Base-by-base conservation (phyloP, 2,329 filamentous ascomycete species). In the Tolypocladium pustulatum region DNA sequence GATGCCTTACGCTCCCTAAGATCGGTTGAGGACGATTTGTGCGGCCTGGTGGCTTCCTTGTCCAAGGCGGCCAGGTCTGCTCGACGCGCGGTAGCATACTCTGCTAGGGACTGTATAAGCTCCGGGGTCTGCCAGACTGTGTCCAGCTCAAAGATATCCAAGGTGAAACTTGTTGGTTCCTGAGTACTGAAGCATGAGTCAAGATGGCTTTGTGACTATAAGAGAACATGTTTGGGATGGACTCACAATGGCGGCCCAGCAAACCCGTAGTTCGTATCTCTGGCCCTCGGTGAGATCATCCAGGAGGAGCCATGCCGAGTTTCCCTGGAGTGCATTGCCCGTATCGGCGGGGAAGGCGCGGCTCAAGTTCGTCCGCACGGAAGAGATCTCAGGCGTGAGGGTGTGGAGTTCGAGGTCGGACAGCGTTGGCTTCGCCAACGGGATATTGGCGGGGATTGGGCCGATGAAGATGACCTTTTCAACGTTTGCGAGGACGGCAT, bases 401-500 rank as follows among this genome's bases (percentile, higher is more conserved):
- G 78, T 73, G 62, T 83, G 77, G 58, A 95, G 79, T 54, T 81
- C 79, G 41, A 92, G 77, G 75, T 80, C 59, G 81, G 82, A 64
- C 77, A 73, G 64, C 0, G 68, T 62, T 17, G 70, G 67, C n/a
- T 63, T 60, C 20, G 65, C 62, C 12, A 64, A 60, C 22, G 87
- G 82, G 53, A 89, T 73, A 58, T 78, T 72, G 66, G 83, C 72
- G 37, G 78, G 72, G 37, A 75, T 69, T 13, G 92, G 91, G 27
- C 84, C 91, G 40, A 88, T 77, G 76, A 99, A 97, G 67, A 97
- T 90, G 65, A 83, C 80, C 75, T 99, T 99, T 72, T 97, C 94
- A 58, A 89, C 88, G 72, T 99, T 97, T 71, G 88, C 91, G 27
- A 63, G 38, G 38, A 58, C 65, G 46, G 61, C 27, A 15, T 58